Conservation (phyloP, 768 basidiomycete species). For the Gloeostereum incarnatum region DNA sequence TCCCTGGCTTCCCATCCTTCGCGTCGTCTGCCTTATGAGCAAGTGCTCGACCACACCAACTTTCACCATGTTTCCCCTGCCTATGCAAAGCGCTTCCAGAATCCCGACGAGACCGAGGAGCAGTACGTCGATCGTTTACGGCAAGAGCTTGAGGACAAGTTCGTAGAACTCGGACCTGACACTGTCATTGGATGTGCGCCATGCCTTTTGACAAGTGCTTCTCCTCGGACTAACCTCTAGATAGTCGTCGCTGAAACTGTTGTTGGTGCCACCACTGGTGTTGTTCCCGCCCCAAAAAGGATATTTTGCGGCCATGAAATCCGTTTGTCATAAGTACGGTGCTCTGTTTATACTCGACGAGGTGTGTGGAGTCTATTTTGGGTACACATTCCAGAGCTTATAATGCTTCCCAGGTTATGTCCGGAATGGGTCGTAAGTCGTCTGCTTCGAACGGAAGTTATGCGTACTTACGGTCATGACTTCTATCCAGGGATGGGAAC, state of each 20-base stretch:
- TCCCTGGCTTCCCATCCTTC: slow-evolving; percentile 58
- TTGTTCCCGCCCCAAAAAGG: slow-evolving; percentile 70
- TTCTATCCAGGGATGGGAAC: slow-evolving; percentile 66
- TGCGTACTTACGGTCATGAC: not conserved
- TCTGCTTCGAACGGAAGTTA: not conserved
- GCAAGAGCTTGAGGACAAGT: slow-evolving; percentile 80
- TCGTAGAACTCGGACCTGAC: slow-evolving; percentile 71
- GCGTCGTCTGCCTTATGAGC: slow-evolving; percentile 61
- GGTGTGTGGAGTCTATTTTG: slow-evolving; percentile 21
- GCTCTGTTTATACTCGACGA: slow-evolving; percentile 84
- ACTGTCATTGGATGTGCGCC: slow-evolving; percentile 73
- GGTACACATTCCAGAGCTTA: not conserved
- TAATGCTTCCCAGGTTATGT: slow-evolving; percentile 48
- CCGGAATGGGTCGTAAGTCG: slow-evolving; percentile 78
- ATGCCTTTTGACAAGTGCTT: not conserved
- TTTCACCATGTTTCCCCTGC: slow-evolving; percentile 89
- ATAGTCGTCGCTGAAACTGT: slow-evolving; percentile 81
- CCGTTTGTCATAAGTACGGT: slow-evolving; percentile 68
- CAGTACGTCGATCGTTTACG: slow-evolving; percentile 72
- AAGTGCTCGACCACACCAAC: slow-evolving; percentile 49
- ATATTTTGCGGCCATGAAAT: slow-evolving; percentile 80
- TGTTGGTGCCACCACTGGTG: slow-evolving; percentile 79
- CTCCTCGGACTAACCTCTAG: slow-evolving; percentile 1
- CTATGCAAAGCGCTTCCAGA: slow-evolving; percentile 73
- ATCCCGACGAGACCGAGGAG: slow-evolving; percentile 59